Evolutionary conservation across 192 early-diverging fungal genomes (phyloP).

Genomic region (Coemansia sp.): DNA sequence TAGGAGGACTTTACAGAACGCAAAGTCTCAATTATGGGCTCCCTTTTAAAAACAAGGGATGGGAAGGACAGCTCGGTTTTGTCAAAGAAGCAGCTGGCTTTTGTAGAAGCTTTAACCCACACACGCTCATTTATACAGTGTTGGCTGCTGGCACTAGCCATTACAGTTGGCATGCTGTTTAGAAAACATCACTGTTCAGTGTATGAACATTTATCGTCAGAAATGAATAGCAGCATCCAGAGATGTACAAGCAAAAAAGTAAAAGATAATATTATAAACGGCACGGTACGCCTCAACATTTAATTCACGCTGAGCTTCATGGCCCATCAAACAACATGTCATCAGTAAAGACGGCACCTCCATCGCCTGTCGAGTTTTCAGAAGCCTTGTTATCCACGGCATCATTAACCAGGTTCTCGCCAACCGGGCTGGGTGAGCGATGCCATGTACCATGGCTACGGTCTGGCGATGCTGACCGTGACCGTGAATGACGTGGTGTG

Average conservation of each 20-base stretch:
- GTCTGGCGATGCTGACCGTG: constrained; percentile 6
- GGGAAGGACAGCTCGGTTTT: background rate
- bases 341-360: constrained; percentile 8
- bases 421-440: background rate
- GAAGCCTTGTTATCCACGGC: background rate
- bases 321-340: constrained; percentile 20
- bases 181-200: background rate
- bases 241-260: background rate
- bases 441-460: constrained; percentile 4
- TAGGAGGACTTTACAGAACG: background rate
- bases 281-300: background rate
- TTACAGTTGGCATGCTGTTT: background rate
- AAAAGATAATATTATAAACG: constrained; percentile 1
- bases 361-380: background rate
- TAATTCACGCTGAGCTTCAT: background rate
- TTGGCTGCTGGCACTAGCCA: background rate
- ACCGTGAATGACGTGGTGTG: constrained; percentile 5
- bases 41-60: background rate
- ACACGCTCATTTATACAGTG: background rate
- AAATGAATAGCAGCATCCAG: background rate
- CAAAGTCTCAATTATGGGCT: background rate
- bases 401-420: constrained; percentile 4
- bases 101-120: background rate
- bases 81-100: background rate
- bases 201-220: background rate